Conservation (phyloP, 176 grass and related monocot genomes). For the Zea luxurians region DNA sequence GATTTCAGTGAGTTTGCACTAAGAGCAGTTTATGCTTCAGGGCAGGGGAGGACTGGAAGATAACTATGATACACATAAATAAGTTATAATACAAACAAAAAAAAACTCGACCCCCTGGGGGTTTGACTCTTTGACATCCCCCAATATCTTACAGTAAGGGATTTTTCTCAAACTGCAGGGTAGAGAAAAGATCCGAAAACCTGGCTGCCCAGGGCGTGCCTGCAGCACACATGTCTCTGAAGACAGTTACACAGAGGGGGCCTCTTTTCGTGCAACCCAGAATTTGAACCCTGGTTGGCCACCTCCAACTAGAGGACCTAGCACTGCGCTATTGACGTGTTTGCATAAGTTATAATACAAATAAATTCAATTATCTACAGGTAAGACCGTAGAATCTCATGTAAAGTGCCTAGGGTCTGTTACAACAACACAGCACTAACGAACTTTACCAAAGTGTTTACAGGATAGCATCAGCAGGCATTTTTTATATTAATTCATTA, state of each 20-base stretch:
- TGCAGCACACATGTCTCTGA: too few relatives aligned
- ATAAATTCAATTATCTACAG: not conserved
- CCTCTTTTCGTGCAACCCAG: too few relatives aligned
- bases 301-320: too few relatives aligned
- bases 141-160: too few relatives aligned
- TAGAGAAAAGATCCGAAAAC: too few relatives aligned
- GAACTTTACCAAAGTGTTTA: not conserved
- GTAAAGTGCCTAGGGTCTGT: not conserved
- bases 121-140: too few relatives aligned
- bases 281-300: too few relatives aligned
- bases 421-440: not conserved
- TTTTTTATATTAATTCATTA: constrained; percentile 3
- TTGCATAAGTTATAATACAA: not conserved
- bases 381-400: not conserved
- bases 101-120: too few relatives aligned
- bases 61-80: not conserved
- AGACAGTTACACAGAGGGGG: too few relatives aligned
- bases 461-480: not conserved
- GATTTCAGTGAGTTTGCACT: not conserved
- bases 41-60: constrained; percentile 3
- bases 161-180: too few relatives aligned
- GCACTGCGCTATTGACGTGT: too few relatives aligned
- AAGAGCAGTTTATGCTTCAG: not conserved
- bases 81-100: not conserved
- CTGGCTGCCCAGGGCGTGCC: too few relatives aligned